Evolutionary conservation across 1,139 yeast genomes (phyloP).

Genomic region (Zygoascus hellenicus): DNA sequence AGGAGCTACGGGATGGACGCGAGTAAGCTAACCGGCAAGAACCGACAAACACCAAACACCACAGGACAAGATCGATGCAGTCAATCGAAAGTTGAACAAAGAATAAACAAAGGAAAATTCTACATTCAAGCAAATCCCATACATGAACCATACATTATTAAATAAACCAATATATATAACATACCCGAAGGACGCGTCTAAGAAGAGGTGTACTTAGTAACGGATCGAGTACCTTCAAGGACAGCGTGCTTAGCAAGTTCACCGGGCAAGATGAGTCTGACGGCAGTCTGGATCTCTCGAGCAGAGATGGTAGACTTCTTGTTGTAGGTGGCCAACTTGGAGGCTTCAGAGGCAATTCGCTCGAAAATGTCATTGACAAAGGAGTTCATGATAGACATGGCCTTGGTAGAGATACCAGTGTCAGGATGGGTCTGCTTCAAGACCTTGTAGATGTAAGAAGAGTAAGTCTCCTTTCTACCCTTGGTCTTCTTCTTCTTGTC

Average conservation of each 20-base stretch:
- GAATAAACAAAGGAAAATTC: conserved; percentile 1
- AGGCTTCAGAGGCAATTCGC: conserved; percentile 86
- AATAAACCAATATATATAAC: conserved; percentile 4
- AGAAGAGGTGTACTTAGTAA: conserved; percentile 91
- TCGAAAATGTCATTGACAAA: conserved; percentile 76
- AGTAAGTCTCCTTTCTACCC: conserved; percentile 98
- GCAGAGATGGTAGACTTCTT: conserved; percentile 98
- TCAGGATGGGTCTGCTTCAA: conserved; percentile 99
- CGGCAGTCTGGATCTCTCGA: conserved; percentile 99
- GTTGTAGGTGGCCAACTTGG: conserved; percentile 99
- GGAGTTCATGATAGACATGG: conserved; percentile 99
- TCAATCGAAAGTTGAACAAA: conserved; percentile 18
- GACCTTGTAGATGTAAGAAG: conserved; percentile 97
- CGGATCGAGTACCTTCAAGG: conserved; percentile 99
- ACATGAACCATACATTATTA: conserved; percentile 12
- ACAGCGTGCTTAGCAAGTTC: conserved; percentile 99
- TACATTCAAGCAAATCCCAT: conserved; percentile 1
- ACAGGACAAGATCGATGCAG: conserved; percentile 30
- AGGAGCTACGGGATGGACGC: neutral
- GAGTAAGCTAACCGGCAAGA: conserved; percentile 31
- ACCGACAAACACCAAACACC: conserved; percentile 33
- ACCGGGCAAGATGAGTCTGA: conserved; percentile 98
- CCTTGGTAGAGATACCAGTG: conserved; percentile 99
- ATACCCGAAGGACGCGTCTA: conserved; percentile 14
- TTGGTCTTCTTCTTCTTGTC: conserved; percentile 92